Conservation (phyloP, 164 flowering plant species). For the Pachysandra terminalis region DNA sequence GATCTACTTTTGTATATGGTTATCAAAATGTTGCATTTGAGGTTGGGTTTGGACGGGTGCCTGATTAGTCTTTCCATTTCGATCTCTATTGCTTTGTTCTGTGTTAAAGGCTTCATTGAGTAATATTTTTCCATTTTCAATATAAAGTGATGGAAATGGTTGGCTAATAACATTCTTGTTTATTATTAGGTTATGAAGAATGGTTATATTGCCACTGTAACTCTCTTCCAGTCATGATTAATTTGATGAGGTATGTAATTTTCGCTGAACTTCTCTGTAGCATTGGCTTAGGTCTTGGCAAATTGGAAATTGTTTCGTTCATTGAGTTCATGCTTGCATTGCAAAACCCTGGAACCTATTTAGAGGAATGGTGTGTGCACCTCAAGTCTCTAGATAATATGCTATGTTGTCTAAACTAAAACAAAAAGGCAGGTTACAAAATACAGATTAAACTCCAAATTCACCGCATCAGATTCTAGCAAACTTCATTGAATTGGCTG, state of each 20-base stretch:
- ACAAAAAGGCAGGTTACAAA: too few relatives aligned
- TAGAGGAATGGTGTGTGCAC: neutral
- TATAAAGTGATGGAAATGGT: neutral
- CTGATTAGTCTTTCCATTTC: neutral
- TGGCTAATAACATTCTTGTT: conserved; percentile 13
- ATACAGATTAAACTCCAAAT: too few relatives aligned
- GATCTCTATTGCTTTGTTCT: neutral
- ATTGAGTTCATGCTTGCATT: neutral
- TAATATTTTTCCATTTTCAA: neutral
- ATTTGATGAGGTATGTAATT: conserved; percentile 14
- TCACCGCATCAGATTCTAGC: too few relatives aligned
- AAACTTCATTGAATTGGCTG: neutral
- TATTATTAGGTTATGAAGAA: conserved; percentile 82
- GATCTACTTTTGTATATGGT: conserved; percentile 93
- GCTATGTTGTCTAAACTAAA: too few relatives aligned
- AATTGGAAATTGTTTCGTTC: neutral
- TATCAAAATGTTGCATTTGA: conserved; percentile 93
- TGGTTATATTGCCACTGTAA: conserved; percentile 89
- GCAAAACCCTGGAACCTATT: neutral
- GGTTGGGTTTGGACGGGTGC: conserved; percentile 39
- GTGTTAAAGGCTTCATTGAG: neutral
- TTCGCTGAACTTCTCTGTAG: neutral
- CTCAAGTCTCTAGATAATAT: too few relatives aligned
- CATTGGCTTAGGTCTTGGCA: neutral
- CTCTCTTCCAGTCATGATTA: conserved; percentile 74